Percentiles rank a stretch among this genome's conserved stretches.
Conservation (phyloP, 306 rosid genomes). For the Malus orientalis region DNA sequence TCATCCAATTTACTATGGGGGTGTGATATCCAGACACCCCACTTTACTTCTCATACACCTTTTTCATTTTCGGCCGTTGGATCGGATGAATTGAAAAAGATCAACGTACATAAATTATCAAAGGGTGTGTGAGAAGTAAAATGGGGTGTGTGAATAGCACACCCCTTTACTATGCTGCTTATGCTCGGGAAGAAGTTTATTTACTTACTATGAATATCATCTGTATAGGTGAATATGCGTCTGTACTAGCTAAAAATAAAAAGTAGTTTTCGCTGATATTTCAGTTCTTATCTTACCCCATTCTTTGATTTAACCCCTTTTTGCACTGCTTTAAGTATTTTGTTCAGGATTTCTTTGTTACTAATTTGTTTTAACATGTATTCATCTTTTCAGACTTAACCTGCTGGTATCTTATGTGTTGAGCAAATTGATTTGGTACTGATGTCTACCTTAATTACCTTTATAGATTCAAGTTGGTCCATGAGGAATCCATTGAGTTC, state of each 20-base stretch:
- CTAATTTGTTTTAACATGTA: background rate
- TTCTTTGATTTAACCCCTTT: background rate
- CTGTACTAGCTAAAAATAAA: background rate
- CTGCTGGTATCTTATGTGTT: background rate
- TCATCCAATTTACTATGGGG: too few species aligned
- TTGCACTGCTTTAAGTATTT: background rate
- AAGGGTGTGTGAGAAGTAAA: too few species aligned
- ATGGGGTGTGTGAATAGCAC: too few species aligned
- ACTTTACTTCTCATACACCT: too few species aligned
- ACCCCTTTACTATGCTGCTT: too few species aligned
- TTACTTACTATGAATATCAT: background rate
- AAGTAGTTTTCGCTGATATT: background rate
- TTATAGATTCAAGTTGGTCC: constrained; percentile 63
- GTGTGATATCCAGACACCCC: too few species aligned
- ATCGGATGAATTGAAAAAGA: too few species aligned
- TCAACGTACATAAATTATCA: too few species aligned
- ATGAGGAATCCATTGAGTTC: constrained; percentile 80
- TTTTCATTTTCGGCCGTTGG: too few species aligned
- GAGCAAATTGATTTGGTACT: background rate
- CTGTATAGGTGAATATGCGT: background rate
- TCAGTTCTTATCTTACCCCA: background rate
- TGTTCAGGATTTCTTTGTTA: background rate
- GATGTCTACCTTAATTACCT: background rate
- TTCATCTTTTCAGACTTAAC: background rate
- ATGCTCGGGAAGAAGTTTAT: background rate